These are phyloP conservation scores for Sophora flavescens DNA, from an alignment of 306 rosid species.

Conservation along the genomic window DNA sequence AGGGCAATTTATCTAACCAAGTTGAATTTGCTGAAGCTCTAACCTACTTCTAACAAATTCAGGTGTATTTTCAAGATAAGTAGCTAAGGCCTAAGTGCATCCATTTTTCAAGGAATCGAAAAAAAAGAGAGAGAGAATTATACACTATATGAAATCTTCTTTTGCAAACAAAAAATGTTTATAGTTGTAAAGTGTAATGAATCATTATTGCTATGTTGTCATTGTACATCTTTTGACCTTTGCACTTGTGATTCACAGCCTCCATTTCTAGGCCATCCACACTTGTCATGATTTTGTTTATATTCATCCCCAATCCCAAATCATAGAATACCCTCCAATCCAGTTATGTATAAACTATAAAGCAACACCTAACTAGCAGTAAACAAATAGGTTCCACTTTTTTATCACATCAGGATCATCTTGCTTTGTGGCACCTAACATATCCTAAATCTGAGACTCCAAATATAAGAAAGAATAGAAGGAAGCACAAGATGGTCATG, in stretches of 20 bases:
- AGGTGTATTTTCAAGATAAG: slow-evolving; percentile 20
- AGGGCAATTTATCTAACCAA: slow-evolving; percentile 4
- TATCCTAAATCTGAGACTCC: slow-evolving; percentile 21
- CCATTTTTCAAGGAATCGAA: background rate
- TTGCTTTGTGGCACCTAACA: background rate
- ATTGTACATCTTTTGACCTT: background rate
- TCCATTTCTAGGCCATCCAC: slow-evolving; percentile 19
- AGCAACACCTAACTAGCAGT: slow-evolving; percentile 13
- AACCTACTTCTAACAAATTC: background rate
- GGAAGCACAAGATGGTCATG: slow-evolving; percentile 13
- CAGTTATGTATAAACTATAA: slow-evolving; percentile 4
- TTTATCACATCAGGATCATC: slow-evolving; percentile 24
- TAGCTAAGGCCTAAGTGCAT: slow-evolving; percentile 19
- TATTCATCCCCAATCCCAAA: background rate
- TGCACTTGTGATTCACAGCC: slow-evolving; percentile 13
- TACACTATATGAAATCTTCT: slow-evolving; percentile 9
- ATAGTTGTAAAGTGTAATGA: background rate
- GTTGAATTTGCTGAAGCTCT: slow-evolving; percentile 24
- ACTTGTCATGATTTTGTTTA: background rate
- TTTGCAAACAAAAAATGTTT: background rate
- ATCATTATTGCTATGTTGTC: background rate
- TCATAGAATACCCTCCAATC: slow-evolving; percentile 10
- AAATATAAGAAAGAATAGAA: background rate
- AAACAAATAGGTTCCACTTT: background rate
- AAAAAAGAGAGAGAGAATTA: background rate